phyloP scores from a whole-genome alignment of 2,329 filamentous ascomycete species.

The Fusarium xylarioides region DNA sequence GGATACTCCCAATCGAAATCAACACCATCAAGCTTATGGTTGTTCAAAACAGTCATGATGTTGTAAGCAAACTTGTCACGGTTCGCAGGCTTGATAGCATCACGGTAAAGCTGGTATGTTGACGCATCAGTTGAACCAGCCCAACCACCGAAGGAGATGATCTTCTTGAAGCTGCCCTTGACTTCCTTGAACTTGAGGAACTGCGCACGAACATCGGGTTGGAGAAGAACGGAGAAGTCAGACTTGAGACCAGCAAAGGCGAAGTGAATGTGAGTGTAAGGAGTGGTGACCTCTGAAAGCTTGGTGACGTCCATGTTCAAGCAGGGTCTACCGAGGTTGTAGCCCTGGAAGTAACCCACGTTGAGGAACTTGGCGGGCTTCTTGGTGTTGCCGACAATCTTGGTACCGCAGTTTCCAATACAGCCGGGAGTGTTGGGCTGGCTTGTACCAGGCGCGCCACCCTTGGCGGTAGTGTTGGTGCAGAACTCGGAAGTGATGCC shows the following conservation, averaged over 20 bases:
- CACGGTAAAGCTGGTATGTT: constrained; percentile 42
- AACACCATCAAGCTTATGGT: constrained; percentile 54
- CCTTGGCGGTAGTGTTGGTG: constrained; percentile 41
- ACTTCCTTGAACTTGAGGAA: constrained; percentile 45
- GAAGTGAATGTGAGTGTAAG: constrained; percentile 48
- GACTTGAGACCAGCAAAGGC: constrained; percentile 43
- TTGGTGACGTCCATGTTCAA: constrained; percentile 44
- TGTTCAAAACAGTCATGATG: constrained; percentile 50
- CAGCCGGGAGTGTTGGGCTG: constrained; percentile 40
- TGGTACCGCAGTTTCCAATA: constrained; percentile 47
- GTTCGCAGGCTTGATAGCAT: constrained; percentile 48
- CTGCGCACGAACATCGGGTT: constrained; percentile 38
- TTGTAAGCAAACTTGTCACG: constrained; percentile 49
- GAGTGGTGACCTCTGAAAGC: constrained; percentile 28
- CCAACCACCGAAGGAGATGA: constrained; percentile 51
- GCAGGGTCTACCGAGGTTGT: constrained; percentile 43
- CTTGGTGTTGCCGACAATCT: constrained; percentile 43
- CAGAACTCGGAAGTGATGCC: constrained; percentile 57
- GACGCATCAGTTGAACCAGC: constrained; percentile 42
- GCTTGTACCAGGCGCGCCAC: constrained; percentile 42
- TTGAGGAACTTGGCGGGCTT: constrained; percentile 40
- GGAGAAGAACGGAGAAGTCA: constrained; percentile 21
- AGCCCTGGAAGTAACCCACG: constrained; percentile 49
- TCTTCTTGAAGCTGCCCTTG: constrained; percentile 43
- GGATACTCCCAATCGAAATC: constrained; percentile 61